Evolutionary conservation across 352 stramenopile species (phyloP), one percentile per base, ranked within the genome.

Genomic region (Pythium plurisporium): DNA sequence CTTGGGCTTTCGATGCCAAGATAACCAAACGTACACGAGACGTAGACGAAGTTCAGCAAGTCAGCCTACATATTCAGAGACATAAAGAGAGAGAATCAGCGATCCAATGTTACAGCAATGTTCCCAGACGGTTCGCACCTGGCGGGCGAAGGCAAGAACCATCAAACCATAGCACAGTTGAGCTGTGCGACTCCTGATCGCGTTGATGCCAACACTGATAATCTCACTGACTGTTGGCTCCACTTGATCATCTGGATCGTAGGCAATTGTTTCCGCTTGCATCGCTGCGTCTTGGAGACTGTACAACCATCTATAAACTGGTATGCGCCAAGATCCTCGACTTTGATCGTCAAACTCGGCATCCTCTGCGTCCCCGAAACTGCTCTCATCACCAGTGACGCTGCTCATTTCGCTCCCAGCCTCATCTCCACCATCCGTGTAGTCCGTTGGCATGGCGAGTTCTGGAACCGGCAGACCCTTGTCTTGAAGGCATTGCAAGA

Each of bases 401-500:
- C 85, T 95, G 48, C 81, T 95, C 73, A 84, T 88, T 50, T 95
- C 85, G 30, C 82, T 93, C 29, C 76, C 82, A 34, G 65, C 71
- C 36, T 94, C 83, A 36, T 94, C 81, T 0, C 76, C 65, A 2
- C 33, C 52, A 46, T 69, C 69, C 6, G 85, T 70, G 15, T 60
- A 64, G 27, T 63, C 61, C 2, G 5, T 64, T 33, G 65, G 65
- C 1, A 56, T 48, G 2, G 70, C 53, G 27, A 86, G 65, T 23
- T 85, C 49, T 7, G 85, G 85, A 30, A 81, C 79, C 2, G 76
- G 73, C 4, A 95, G 59, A 5, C 77, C 71, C 30, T 81, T 85
- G 36, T 89, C 71, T n/a, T 67, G 73, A 5, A 91, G 50, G 23
- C 65, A 88, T 15, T 72, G 68, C 3, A 91, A 23, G 22, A 95